Evolutionary conservation across 176 grass and related monocot species (phyloP), one percentile per base, ranked within the genome.

Genomic region (Oryza glumipatula): DNA sequence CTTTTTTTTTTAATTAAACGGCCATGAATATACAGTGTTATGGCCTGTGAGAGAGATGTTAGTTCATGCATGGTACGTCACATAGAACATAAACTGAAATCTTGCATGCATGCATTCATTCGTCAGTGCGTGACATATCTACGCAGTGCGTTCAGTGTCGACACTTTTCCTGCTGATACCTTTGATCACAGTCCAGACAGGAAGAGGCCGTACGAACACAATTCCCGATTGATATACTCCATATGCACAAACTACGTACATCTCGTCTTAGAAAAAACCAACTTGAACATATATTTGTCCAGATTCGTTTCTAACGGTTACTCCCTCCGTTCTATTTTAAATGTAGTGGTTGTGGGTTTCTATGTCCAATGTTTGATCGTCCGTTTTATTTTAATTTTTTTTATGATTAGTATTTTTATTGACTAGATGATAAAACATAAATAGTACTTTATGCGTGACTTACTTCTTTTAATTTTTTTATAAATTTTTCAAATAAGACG

Each of bases 201-300:
- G 74, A 83, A 89, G 90, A 90, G 60, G 83, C 88, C 86, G 94
- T 93, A 96, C 86, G 94, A 91, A 96, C 94, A 91, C 67, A 84
- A 68, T 87, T 95, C 88, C 88, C 78, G 83, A 89, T 89, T 81
- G 63, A 74, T 28, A 58, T 48, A 32, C 30, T 32, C 30, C 30
- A 54, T 54, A 58, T 58, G 72, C 76, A 68, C 67, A 11, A 67
- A 51, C 69, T 43, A 51, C 52, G 38, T 41, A 8, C 39, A 1
- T 5, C 36, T 38, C 36, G 36, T 38, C 5, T 38, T 7, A 6
- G 4, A 38, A 38, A 6, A 38, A 38, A 38, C 6, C 36, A 38
- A 38, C 36, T 38, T 5, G 36, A 38, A 38, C 5, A 38, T 1
- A 38, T 6, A 6, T 38, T 38, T 38, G 0, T 38, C 5, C 0